Evolutionary conservation across 176 grass and related monocot genomes (phyloP).

Genomic region (Musa acuminata): DNA sequence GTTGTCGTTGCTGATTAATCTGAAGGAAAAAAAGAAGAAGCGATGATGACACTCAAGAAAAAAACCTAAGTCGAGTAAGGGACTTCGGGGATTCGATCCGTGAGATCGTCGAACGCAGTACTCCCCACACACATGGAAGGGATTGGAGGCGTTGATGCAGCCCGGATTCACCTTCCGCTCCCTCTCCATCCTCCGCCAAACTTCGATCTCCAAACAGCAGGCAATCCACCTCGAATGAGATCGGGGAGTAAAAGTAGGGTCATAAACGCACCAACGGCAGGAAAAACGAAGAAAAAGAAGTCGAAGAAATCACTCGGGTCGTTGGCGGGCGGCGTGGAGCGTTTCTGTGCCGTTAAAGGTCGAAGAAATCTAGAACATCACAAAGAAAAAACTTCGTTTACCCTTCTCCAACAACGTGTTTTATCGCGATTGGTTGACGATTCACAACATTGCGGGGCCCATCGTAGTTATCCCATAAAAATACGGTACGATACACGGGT

Average conservation of each 20-base stretch:
- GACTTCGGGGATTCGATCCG: slow-evolving; percentile 5
- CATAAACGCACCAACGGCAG: background rate
- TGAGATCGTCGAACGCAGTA: slow-evolving; percentile 37
- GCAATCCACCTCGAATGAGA: background rate
- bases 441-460: too few species aligned
- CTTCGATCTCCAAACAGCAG: background rate
- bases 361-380: too few species aligned
- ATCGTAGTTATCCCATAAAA: too few species aligned
- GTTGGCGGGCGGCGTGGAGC: too few species aligned
- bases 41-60: background rate
- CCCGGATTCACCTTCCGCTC: slow-evolving; percentile 32
- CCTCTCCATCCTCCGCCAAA: background rate
- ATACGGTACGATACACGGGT: too few species aligned
- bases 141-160: slow-evolving; percentile 51
- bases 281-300: background rate
- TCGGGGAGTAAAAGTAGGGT: too few species aligned
- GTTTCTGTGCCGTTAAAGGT: too few species aligned
- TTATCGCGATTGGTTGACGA: too few species aligned
- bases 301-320: background rate
- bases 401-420: too few species aligned
- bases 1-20: too few species aligned
- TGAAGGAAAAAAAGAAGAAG: too few species aligned
- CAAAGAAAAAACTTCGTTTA: too few species aligned
- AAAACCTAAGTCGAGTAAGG: background rate
- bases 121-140: slow-evolving; percentile 62